Base-by-base conservation (phyloP, 1,284 basidiomycete genomes). In the Pyrrhoderma lamaoense region DNA sequence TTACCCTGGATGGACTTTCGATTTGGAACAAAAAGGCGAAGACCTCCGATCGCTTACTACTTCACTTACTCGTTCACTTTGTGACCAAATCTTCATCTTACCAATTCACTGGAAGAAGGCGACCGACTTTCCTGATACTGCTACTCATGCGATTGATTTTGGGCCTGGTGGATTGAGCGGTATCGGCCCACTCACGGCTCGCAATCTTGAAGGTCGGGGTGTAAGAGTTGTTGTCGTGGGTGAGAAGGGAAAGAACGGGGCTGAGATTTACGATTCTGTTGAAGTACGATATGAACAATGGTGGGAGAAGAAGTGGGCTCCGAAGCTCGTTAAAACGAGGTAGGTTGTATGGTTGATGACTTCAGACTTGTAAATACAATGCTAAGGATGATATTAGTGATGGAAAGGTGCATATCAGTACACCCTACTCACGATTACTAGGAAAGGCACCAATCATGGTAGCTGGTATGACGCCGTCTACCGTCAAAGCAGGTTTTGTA, bases 381-480 rank as follows among this genome's bases (percentile, higher is more conserved):
- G 14, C 35, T 48, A 18, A 34, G n/a, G 25, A 47, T 40, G 9
- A 36, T 51, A 42, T 7, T 51, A 93, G 89, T 58, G 91, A 96
- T 68, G 94, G 93, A 44, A 85, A 82, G 58, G 72, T 97, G 51
- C 85, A 94, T 65, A 78, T 99, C 61, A 93, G 99, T 68, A 98
- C 95, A 0, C 88, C 93, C 4, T 95, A 96, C 77, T 96, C 94
- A 50, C 89, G 95, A 57, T 79, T 98, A 46, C 72, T 98, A 35
- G 92, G 93, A 60, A 97, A 97, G 71, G 83, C 95, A 1, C 95
- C 95, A 16, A 86, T 99, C 68, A 98, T 97, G 93, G 93, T 99
- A 44, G 93, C 93, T 45, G 96, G 95, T 58, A 99, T 99, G 96
- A 96, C 93, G 0, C 93, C 93, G 1, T 86, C 85, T 1, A 97